Evolutionary conservation across 2,329 filamentous ascomycete species (phyloP).

Genomic region (Arthroderma sp.): DNA sequence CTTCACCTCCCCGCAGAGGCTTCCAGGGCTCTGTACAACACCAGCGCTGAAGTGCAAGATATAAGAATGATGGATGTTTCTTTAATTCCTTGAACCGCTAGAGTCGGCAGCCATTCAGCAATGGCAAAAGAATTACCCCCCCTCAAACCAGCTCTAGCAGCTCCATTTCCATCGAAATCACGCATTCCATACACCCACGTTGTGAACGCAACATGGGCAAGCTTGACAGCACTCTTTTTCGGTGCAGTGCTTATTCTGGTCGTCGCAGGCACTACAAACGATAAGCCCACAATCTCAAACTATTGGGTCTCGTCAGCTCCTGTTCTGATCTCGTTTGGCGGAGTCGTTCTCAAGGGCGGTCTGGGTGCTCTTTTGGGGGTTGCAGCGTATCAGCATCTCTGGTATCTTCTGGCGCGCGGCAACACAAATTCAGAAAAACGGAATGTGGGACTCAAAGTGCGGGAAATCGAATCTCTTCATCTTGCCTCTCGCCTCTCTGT

Average conservation of each 20-base stretch:
- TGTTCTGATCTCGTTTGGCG: conserved; percentile 3
- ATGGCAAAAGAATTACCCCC: too few species aligned
- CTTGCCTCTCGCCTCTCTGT: conserved; percentile 3
- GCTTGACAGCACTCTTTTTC: not conserved
- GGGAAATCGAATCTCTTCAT: conserved; percentile 5
- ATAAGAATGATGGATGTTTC: too few species aligned
- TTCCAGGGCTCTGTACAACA: too few species aligned
- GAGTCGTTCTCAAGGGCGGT: conserved; percentile 3
- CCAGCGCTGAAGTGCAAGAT: too few species aligned
- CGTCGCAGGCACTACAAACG: conserved; percentile 2
- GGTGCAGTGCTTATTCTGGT: not conserved
- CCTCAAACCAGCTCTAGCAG: not conserved
- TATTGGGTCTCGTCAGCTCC: conserved; percentile 1
- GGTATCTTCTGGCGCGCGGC: conserved; percentile 1
- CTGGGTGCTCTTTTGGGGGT: conserved; percentile 3
- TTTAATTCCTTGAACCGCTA: too few species aligned
- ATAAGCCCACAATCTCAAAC: not conserved
- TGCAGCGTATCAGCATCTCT: conserved; percentile 3
- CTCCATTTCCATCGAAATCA: conserved; percentile 5
- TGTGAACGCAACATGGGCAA: conserved; percentile 3
- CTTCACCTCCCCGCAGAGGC: too few species aligned
- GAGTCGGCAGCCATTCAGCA: too few species aligned
- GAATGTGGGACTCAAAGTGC: conserved; percentile 1
- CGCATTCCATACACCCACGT: conserved; percentile 1
- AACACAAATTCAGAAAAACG: not conserved